A percentile compares a stretch with the other conserved stretches of the same genome.
Evolutionary conservation across 2,329 filamentous ascomycete genomes (phyloP).

Genomic region (Fusarium devonianum): DNA sequence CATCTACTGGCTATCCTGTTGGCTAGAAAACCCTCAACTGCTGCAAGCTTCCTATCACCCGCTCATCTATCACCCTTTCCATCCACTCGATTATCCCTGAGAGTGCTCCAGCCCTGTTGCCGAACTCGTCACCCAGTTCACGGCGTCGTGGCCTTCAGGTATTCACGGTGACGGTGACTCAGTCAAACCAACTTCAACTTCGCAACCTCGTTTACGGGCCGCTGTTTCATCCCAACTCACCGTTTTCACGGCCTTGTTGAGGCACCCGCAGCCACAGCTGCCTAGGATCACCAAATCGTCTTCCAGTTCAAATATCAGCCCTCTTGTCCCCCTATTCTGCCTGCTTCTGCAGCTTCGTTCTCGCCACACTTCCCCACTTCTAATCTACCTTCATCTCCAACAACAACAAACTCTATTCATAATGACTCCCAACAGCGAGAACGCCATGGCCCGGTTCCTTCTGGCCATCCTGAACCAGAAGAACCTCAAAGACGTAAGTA

Average conservation of each 20-base stretch:
- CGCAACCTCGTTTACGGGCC: constrained; percentile 13
- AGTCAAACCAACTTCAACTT: constrained; percentile 14
- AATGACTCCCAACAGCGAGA: constrained; percentile 65
- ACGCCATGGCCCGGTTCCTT: constrained; percentile 64
- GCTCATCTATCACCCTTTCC: constrained; percentile 4
- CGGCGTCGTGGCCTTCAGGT: constrained; percentile 1
- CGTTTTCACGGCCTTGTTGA: constrained; percentile 18
- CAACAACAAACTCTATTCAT: constrained; percentile 27
- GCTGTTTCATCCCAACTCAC: constrained; percentile 2
- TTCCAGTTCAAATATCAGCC: constrained; percentile 29
- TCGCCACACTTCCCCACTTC: constrained; percentile 9
- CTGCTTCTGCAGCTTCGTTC: constrained; percentile 24
- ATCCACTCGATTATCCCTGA: constrained; percentile 12
- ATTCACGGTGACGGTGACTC: constrained; percentile 22
- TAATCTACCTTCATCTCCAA: constrained; percentile 2
- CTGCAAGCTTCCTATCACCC: constrained; percentile 14
- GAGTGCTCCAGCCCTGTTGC: constrained; percentile 16
- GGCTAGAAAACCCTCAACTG: constrained; percentile 17
- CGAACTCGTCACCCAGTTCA: constrained; percentile 10
- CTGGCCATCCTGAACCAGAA: constrained; percentile 68
- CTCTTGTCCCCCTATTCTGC: constrained; percentile 24
- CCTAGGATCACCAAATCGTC: constrained; percentile 27
- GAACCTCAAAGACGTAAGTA: constrained; percentile 65
- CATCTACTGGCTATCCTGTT: constrained; percentile 19
- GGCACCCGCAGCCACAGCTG: constrained; percentile 33